Percentiles rank a stretch among this genome's conserved stretches.
phyloP scores from a whole-genome alignment of 352 stramenopile genomes.

The Plasmopara viticola region DNA sequence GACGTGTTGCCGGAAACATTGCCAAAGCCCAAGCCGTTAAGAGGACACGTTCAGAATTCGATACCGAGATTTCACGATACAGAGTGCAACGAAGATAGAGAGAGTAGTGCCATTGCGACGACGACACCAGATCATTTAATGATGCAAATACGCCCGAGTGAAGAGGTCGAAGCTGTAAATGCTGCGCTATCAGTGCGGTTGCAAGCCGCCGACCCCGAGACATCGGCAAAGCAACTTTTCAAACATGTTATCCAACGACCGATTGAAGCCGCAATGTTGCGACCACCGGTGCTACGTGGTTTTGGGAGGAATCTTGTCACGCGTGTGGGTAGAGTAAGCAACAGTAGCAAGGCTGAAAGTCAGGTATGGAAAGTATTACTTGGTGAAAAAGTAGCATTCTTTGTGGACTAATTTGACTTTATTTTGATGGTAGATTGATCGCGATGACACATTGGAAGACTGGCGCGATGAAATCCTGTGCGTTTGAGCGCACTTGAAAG shows the following conservation, averaged over 20 bases:
- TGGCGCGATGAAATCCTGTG: constrained; percentile 41
- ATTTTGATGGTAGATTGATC: too few relatives aligned
- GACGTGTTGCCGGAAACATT: constrained; percentile 56
- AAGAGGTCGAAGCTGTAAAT: neutral
- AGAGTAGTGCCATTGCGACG: neutral
- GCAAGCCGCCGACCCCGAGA: constrained; percentile 10
- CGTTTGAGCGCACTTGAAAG: constrained; percentile 3
- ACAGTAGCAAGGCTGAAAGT: constrained; percentile 13
- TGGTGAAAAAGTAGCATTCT: neutral
- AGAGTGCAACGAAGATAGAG: constrained; percentile 4
- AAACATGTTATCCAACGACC: constrained; percentile 19
- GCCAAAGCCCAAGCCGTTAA: constrained; percentile 8
- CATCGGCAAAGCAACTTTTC: constrained; percentile 21
- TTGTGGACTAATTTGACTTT: too few relatives aligned
- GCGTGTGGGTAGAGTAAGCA: constrained; percentile 4
- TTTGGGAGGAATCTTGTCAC: neutral
- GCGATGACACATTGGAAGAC: constrained; percentile 11
- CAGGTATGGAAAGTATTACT: constrained; percentile 9
- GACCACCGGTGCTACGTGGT: constrained; percentile 15
- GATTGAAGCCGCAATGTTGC: constrained; percentile 17
- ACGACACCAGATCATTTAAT: neutral
- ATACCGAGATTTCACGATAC: neutral
- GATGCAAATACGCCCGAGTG: neutral
- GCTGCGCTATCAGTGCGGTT: neutral
- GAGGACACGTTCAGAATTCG: constrained; percentile 6